Percentiles rank a stretch among this genome's conserved stretches.
These are phyloP conservation scores for Aspergillus jensenii DNA, from an alignment of 2,329 filamentous ascomycete genomes.

Conservation along the genomic window DNA sequence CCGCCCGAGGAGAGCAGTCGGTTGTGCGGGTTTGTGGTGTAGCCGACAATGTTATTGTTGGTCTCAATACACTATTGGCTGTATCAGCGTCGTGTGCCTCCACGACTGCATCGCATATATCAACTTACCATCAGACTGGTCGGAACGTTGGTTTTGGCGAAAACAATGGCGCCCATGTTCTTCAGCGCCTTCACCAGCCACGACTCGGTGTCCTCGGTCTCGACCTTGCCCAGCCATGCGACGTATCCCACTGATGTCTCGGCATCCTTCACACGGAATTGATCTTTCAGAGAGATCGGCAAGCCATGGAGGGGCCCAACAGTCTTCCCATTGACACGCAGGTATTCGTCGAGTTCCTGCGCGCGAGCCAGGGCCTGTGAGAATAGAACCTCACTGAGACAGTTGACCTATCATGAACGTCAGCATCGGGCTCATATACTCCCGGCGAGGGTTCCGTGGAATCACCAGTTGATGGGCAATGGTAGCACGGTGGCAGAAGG, in stretches of 20 bases:
- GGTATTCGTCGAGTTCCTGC: neutral
- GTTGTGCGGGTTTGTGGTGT: neutral
- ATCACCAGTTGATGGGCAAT: neutral
- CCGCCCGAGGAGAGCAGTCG: neutral
- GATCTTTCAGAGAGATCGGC: neutral
- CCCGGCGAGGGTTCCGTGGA: too few relatives aligned
- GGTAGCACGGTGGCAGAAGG: neutral
- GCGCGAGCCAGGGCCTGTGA: neutral
- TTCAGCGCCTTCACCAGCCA: neutral
- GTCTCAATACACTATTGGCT: neutral
- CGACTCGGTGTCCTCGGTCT: neutral
- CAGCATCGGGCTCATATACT: too few relatives aligned
- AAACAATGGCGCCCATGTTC: neutral
- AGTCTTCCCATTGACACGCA: neutral
- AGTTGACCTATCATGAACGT: neutral
- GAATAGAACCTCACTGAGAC: neutral
- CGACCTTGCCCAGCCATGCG: neutral
- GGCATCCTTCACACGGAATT: neutral
- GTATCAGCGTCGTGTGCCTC: neutral
- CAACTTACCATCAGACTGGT: neutral
- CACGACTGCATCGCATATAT: neutral
- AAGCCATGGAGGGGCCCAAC: neutral
- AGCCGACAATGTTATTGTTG: neutral
- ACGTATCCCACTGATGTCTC: neutral
- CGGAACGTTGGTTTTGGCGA: neutral